Conservation (phyloP, 2,329 filamentous ascomycete species). For the Phialocephala sp. region DNA sequence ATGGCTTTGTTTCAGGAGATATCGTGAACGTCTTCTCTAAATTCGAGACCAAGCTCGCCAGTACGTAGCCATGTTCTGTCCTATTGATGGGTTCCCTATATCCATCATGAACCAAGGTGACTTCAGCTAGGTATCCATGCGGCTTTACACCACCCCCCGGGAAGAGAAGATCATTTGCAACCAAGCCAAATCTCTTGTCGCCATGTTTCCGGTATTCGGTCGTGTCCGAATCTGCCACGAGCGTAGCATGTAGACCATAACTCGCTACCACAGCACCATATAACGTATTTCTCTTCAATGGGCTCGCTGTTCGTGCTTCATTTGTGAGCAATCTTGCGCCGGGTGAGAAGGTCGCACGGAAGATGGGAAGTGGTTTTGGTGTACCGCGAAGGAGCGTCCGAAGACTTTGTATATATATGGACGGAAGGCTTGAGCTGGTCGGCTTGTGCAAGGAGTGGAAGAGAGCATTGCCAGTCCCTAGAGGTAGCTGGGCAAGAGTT, state of each 20-base stretch:
- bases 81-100: constrained; percentile 44
- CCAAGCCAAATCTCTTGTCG: constrained; percentile 80
- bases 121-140: constrained; percentile 61
- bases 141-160: constrained; percentile 54
- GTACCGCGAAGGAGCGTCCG: constrained; percentile 65
- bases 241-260: constrained; percentile 86
- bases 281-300: constrained; percentile 45
- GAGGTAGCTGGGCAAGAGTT: constrained; percentile 59
- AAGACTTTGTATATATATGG: constrained; percentile 50
- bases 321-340: constrained; percentile 53
- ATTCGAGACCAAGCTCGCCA: constrained; percentile 78
- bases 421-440: constrained; percentile 48
- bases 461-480: constrained; percentile 70
- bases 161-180: constrained; percentile 75
- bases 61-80: constrained; percentile 73
- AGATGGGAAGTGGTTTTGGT: constrained; percentile 62
- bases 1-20: constrained; percentile 71
- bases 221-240: constrained; percentile 92
- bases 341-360: constrained; percentile 64
- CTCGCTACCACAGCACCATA: constrained; percentile 85
- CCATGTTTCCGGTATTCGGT: constrained; percentile 79
- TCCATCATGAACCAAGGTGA: constrained; percentile 47
- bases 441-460: constrained; percentile 63
- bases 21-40: constrained; percentile 84
- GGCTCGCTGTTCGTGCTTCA: constrained; percentile 37